Percentiles rank a stretch among this genome's conserved stretches.
phyloP scores from a whole-genome alignment of 805 yeast genomes.

The Candida tammaniensis region DNA sequence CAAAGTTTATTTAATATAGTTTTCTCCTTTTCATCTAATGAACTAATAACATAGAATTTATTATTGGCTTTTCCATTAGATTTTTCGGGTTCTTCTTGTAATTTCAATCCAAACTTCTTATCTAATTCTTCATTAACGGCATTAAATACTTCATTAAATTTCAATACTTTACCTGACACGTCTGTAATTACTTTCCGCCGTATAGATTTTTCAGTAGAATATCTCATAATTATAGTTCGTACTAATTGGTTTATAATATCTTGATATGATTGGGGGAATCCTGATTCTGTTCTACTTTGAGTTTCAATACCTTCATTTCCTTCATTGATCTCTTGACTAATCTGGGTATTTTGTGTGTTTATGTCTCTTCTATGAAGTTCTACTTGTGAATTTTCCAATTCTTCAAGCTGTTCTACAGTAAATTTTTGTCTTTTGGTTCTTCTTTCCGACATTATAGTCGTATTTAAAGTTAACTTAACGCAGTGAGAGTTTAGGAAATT shows the following conservation, averaged over 20 bases:
- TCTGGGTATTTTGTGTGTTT: no score
- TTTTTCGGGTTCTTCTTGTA: no score
- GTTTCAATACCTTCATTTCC: not conserved
- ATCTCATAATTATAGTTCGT: conserved; percentile 18
- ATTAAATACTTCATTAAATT: conserved; percentile 16
- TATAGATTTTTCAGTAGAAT: conserved; percentile 3
- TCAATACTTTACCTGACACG: not conserved
- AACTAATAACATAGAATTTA: conserved; percentile 18
- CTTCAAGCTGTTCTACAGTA: conserved; percentile 1
- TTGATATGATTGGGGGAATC: not conserved
- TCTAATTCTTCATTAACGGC: conserved; percentile 17
- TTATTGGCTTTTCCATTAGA: conserved; percentile 5
- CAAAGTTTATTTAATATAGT: conserved; percentile 25
- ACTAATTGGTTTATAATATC: conserved; percentile 11
- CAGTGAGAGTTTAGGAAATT: no score
- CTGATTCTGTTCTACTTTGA: not conserved
- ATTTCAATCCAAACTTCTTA: conserved; percentile 25
- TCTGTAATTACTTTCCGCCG: conserved; percentile 6
- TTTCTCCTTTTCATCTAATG: conserved; percentile 19
- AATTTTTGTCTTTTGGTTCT: conserved; percentile 2
- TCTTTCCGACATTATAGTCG: not conserved
- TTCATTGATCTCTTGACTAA: not conserved
- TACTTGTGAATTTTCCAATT: not conserved
- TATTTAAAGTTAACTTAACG: no score
- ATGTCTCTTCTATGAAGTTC: no score